Percentiles rank a stretch among this genome's conserved stretches.
These are phyloP conservation scores for Russula sp. DNA, from an alignment of 768 basidiomycete genomes.

Conservation along the genomic window DNA sequence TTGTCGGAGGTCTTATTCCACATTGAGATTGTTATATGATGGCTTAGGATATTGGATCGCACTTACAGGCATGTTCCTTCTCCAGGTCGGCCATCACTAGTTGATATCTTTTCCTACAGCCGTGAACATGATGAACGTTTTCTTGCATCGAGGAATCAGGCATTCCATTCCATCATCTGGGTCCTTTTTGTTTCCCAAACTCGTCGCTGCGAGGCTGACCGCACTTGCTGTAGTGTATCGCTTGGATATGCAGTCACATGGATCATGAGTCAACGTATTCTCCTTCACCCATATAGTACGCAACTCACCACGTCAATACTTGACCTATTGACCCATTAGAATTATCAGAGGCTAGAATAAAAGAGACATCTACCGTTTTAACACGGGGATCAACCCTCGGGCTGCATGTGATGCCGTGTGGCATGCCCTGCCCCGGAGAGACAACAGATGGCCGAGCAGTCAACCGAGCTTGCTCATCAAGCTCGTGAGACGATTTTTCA, in stretches of 20 bases:
- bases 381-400: background rate
- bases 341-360: background rate
- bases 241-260: conserved; percentile 26
- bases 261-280: conserved; percentile 34
- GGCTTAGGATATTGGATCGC: too few relatives aligned
- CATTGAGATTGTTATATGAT: too few relatives aligned
- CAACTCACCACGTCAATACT: background rate
- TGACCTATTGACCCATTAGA: background rate
- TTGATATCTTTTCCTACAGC: too few relatives aligned
- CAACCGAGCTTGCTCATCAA: background rate
- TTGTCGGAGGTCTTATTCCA: too few relatives aligned
- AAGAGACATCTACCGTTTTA: too few relatives aligned
- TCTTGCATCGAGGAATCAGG: background rate
- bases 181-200: too few relatives aligned
- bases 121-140: background rate
- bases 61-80: too few relatives aligned
- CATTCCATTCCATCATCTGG: background rate
- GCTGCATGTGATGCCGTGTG: background rate
- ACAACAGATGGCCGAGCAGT: background rate
- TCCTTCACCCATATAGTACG: conserved; percentile 33
- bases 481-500: too few relatives aligned
- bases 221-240: too few relatives aligned
- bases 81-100: too few relatives aligned
- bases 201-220: too few relatives aligned
- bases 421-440: background rate